Evolutionary conservation across 2,329 filamentous ascomycete genomes (phyloP), one percentile per base, ranked within the genome.

Genomic region (Stemphylium lycopersici): DNA sequence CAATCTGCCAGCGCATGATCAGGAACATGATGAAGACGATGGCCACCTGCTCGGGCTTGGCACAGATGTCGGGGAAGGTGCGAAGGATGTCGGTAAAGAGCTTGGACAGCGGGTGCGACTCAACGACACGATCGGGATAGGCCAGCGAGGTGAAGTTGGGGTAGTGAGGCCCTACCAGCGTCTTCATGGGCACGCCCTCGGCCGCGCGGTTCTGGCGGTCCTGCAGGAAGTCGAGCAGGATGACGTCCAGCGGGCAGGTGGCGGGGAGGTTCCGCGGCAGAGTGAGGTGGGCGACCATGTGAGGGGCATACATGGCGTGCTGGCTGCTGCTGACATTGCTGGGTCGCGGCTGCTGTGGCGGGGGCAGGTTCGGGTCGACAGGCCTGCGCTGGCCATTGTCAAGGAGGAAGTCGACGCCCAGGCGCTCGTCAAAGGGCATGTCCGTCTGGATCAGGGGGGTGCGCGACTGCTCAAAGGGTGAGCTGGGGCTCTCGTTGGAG

Each of bases 21-120:
- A 93, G 82, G 75, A 96, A 96, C 90, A 96, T 96, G 69, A 89
- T 79, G 72, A 93, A 96, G 6, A 96, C 81, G 6, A 91, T 86
- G 7, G 89, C 91, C 0, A 96, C 86, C 66, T 90, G 88, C 75
- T 96, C 91, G 0, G 92, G 91, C 0, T 96, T 81, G n/a, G 81
- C 83, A 3, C 83, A 84, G 26, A 96, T 86, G 64, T 90, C 87
- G 0, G 91, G 90, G 65, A 96, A 96, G n/a, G 89, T 91, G 59
- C 84, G 82, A 10, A 96, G 80, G 54, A 96, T 91, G 72, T 96
- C 91, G 37, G 90, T 93, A 70, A 96, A 90, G 12, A 96, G 84
- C 62, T 90, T 90, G 6, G 90, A 93, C 1, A 96, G 80, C 1
- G 90, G 90, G 67, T 96, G 91, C 1, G 87, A 85, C 65, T 83